Percentiles rank a stretch among this genome's conserved stretches.
Conservation (phyloP, 805 yeast species). For the Priceomyces melissophilus region DNA sequence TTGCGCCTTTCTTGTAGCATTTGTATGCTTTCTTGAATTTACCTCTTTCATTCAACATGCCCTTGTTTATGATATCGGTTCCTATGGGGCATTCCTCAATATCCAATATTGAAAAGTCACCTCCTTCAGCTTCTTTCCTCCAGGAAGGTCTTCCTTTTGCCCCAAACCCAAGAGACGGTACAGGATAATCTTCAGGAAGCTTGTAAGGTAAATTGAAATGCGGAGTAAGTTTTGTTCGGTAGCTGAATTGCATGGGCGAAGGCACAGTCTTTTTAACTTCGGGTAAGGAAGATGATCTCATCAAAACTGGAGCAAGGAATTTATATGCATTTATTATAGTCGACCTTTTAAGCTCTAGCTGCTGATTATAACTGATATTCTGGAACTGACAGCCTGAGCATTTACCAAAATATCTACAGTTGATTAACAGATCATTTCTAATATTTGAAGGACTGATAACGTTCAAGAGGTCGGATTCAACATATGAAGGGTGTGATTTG, state of each 20-base stretch:
- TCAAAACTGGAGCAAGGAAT: slow-evolving; percentile 63
- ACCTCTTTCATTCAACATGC: slow-evolving; percentile 65
- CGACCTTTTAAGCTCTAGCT: slow-evolving; percentile 64
- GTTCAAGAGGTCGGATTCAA: slow-evolving; percentile 68
- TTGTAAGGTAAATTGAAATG: slow-evolving; percentile 80
- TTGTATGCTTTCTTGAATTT: slow-evolving; percentile 47
- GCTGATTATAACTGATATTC: slow-evolving; percentile 67
- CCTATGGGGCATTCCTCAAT: slow-evolving; percentile 94
- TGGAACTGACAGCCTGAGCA: slow-evolving; percentile 97
- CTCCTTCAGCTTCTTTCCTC: slow-evolving; percentile 54
- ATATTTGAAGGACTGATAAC: slow-evolving; percentile 34
- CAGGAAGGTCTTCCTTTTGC: slow-evolving; percentile 75
- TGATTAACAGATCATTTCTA: slow-evolving; percentile 57
- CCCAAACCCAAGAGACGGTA: slow-evolving; percentile 87
- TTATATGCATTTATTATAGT: slow-evolving; percentile 81
- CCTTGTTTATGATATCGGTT: slow-evolving; percentile 71
- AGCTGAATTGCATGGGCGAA: slow-evolving; percentile 72
- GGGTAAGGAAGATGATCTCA: slow-evolving; percentile 47
- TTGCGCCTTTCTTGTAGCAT: slow-evolving; percentile 72
- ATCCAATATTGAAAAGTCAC: slow-evolving; percentile 67
- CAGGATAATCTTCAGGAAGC: slow-evolving; percentile 30
- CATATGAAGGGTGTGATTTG: slow-evolving; percentile 72
- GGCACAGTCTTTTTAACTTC: slow-evolving; percentile 59
- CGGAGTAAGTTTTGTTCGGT: slow-evolving; percentile 93
- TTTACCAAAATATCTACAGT: slow-evolving; percentile 82